Conservation (phyloP, 768 basidiomycete genomes). For the Boletales sp. region DNA sequence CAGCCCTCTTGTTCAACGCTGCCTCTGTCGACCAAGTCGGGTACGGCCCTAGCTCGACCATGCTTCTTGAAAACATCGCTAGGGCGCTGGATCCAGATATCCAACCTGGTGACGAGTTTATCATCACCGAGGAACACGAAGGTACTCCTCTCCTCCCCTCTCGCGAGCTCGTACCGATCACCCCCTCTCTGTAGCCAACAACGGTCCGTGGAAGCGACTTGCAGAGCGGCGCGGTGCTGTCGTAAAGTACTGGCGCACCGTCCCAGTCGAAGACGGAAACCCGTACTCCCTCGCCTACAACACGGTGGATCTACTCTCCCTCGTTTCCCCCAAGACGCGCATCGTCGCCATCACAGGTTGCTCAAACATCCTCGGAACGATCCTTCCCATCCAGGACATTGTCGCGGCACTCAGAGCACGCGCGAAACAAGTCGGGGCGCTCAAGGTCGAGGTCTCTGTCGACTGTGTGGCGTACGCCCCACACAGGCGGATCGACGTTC, state of each 20-base stretch:
- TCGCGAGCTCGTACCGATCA: neutral
- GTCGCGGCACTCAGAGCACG: conserved; percentile 47
- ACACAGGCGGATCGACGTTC: conserved; percentile 67
- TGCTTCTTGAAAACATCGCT: conserved; percentile 67
- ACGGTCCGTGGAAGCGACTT: conserved; percentile 72
- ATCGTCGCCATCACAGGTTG: conserved; percentile 71
- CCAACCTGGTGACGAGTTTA: conserved; percentile 63
- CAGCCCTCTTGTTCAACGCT: conserved; percentile 63
- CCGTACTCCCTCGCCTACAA: conserved; percentile 62
- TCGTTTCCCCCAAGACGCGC: conserved; percentile 63
- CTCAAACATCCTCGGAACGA: conserved; percentile 71
- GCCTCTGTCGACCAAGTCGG: conserved; percentile 58
- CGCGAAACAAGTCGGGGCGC: conserved; percentile 49
- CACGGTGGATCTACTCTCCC: conserved; percentile 53
- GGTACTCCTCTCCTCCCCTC: conserved; percentile 36
- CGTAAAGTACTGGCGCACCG: conserved; percentile 58
- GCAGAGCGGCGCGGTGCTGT: conserved; percentile 52
- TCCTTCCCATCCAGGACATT: conserved; percentile 58
- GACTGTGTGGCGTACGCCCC: conserved; percentile 82
- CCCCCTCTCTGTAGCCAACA: conserved; percentile 51
- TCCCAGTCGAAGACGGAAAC: conserved; percentile 48
- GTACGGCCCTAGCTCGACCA: conserved; percentile 63
- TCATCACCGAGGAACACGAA: conserved; percentile 80
- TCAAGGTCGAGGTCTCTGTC: conserved; percentile 62
- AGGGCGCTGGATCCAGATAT: conserved; percentile 56